Evolutionary conservation across 257 asterid genomes (phyloP), one percentile per base, ranked within the genome.

Genomic region (Nemophila menziesii): DNA sequence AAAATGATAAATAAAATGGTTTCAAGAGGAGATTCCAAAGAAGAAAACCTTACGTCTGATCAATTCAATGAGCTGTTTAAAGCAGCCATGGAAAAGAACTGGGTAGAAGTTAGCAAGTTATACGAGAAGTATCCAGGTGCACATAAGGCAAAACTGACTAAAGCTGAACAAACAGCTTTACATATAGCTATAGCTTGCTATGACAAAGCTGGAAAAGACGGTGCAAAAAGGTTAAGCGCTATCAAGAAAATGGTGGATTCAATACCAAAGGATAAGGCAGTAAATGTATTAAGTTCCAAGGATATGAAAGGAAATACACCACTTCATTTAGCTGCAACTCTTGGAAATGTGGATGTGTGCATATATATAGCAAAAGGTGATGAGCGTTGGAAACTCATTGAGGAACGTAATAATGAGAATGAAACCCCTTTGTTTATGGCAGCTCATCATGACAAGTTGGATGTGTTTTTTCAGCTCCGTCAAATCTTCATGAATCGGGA

Each of bases 361-460:
- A 0, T 16, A 0, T 27, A 44, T 34, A 52, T 73, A 3, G 74
- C 52, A 2, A 5, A 18, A 0, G 26, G 3, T 42, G n/a, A n/a
- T n/a, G 36, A 13, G 36, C 36, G 9, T 29, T 3, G 36, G 36
- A 2, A 29, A 7, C 36, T 29, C 36, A 29, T 29, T 29, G 36
- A 10, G 2, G 2, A 2, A 29, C 36, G 36, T 13, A 74, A 74
- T 41, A 14, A 2, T 1, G 39, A 46, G 20, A 60, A 62, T 3
- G 79, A 70, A 58, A 70, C 76, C 0, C 82, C 82, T 1, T 48
- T 74, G 64, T 74, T 66, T 37, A 16, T 60, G 48, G 53, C 82
- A 15, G 76, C 78, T 41, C 64, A 55, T 41, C 72, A 56, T 24
- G 76, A 75, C 5, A 55, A 52, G 33, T 20, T 33, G 7, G 33